Evolutionary conservation across 2,329 filamentous ascomycete genomes (phyloP), one percentile per base, ranked within the genome.

Genomic region (Arachnomyces sp.): DNA sequence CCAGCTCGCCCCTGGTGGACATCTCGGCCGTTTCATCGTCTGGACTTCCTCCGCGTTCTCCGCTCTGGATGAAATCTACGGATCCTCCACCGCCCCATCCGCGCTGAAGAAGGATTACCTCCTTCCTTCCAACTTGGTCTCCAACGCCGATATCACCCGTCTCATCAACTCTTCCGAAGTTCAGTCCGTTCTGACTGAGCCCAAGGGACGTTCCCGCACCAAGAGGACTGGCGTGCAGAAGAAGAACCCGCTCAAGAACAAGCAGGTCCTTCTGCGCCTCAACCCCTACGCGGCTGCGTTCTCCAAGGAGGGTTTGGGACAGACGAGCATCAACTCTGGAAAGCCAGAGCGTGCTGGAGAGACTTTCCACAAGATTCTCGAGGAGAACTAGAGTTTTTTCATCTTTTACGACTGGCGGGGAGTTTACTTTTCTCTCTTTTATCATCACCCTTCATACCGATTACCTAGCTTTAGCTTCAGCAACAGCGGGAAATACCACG

Each of bases 181-280:
- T 70, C 92, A 98, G 83, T 86, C 83, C 71, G 90, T 95, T 45
- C 81, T 98, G 63, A 82, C 85, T 60, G 87, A 84, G 48, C 87
- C 89, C 70, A 92, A 89, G 78, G 92, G 92, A 59, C 80, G 84
- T 57, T 80, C 87, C 64, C 73, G 81, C 65, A 93, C 88, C 72
- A 95, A 95, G 82, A 86, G 92, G 65, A 73, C 77, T 56, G 73
- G 78, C 63, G 87, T 95, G 56, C 90, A 95, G 81, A 98, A 98
- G 88, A 96, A 96, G 89, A 98, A 98, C 81, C 92, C 92, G 63
- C 88, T 98, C 57, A 78, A 77, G 74, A 98, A 98, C 85, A 94
- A 88, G 82, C 92, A 96, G 80, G 84, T 98, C 56, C 80, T 95
- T 72, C 85, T 98, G 66, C 85, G 92, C 62, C 85, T 98, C 70